phyloP scores from a whole-genome alignment of 2,329 filamentous ascomycete genomes.

The Fusarium sp. region DNA sequence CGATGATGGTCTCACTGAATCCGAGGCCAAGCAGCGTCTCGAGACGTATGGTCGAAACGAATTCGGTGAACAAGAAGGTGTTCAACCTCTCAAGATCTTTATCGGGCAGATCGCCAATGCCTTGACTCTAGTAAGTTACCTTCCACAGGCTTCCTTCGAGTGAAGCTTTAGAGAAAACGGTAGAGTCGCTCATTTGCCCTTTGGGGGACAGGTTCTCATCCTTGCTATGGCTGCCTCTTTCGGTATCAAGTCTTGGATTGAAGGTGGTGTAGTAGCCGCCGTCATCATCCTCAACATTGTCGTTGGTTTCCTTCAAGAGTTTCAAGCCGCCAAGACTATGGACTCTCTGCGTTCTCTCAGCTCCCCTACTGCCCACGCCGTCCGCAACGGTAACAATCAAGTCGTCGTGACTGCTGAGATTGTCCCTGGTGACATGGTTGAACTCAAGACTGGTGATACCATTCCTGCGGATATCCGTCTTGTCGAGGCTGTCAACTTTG shows the following conservation, averaged over 20 bases:
- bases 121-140: constrained; percentile 66
- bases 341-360: constrained; percentile 56
- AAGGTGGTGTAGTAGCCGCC: constrained; percentile 66
- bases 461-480: constrained; percentile 68
- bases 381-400: constrained; percentile 53
- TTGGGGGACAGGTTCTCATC: constrained; percentile 56
- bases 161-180: constrained; percentile 5
- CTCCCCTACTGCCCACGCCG: constrained; percentile 55
- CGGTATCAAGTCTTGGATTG: constrained; percentile 67
- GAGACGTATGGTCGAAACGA: constrained; percentile 69
- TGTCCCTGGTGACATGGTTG: constrained; percentile 66
- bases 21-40: constrained; percentile 58
- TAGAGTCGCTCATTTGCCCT: constrained; percentile 32
- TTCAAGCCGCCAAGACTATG: constrained; percentile 60
- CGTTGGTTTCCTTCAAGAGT: constrained; percentile 60
- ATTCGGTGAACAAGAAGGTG: constrained; percentile 67
- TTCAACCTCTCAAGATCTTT: constrained; percentile 70
- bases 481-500: constrained; percentile 70
- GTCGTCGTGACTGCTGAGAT: constrained; percentile 54
- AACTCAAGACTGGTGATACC: constrained; percentile 66
- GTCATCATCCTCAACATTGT: constrained; percentile 67
- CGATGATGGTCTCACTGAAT: constrained; percentile 19
- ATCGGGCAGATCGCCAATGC: constrained; percentile 74
- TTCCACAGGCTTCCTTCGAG: neutral
- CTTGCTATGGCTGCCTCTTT: constrained; percentile 67